Base-by-base conservation (phyloP, 2,329 filamentous ascomycete genomes). In the Parastagonospora nodorum region DNA sequence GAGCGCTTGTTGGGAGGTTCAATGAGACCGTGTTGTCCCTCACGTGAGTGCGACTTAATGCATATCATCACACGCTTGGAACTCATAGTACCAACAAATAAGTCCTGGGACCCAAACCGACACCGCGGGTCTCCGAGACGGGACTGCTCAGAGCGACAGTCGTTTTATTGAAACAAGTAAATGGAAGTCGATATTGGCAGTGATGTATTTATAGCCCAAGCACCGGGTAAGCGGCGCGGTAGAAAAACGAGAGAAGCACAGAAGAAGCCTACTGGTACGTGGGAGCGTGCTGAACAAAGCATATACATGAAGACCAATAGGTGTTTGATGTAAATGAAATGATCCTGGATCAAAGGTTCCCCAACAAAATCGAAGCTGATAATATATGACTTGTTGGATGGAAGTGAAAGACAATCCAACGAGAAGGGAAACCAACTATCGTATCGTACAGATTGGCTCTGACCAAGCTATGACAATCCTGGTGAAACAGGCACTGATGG, bases 241-340 rank as follows among this genome's bases (percentile, higher is more conserved):
- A 50, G 35, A 50, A 45, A 45, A 42, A 37, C 9, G 32, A 31
- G 11, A n/a, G 40, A 33, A 42, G 30, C 28, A 31, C 30, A 30
- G 24, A 29, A 33, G 35, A 43, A 48, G 45, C 33, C 35, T 50
- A 47, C 42, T 46, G 10, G 51, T 50, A 53, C 16, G 32, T 42
- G 35, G 37, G 42, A 19, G 10, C 29, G 8, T 41, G 35, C 9
- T 11, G 14, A 35, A n/a, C 10, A 35, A 28, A 11, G 19, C 10
- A 28, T 19, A 5, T 44, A 36, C 16, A 14, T 15, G 36, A 28
- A 31, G 12, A 15, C 10, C 43, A 35, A 39, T 39, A 38, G 7
- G 27, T 24, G 39, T 27, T 31, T 31, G 24, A 42, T 29, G 6
- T 24, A 14, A 14, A 42, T 31, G 27, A 28, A 31, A 15, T 16